Evolutionary conservation across 2,329 filamentous ascomycete genomes (phyloP).

Genomic region (Exophiala sideris): DNA sequence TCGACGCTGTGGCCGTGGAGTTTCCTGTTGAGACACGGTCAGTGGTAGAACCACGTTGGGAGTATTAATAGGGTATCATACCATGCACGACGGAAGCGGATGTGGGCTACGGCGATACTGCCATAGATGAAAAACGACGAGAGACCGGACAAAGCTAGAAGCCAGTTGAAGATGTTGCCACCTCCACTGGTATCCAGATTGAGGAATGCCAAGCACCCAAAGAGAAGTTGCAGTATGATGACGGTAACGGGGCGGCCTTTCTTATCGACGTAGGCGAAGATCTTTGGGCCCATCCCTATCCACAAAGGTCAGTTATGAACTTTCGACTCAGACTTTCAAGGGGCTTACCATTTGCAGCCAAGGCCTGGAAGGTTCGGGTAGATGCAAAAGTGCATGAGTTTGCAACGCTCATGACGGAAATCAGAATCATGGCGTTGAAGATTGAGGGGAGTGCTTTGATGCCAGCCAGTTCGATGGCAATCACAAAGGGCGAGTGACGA

Average conservation of each 20-base stretch:
- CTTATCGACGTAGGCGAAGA: slow-evolving; percentile 45
- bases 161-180: slow-evolving; percentile 58
- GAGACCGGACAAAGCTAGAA: slow-evolving; percentile 61
- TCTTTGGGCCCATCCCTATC: slow-evolving; percentile 40
- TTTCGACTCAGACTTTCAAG: too few species aligned
- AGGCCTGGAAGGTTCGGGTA: slow-evolving; percentile 55
- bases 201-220: slow-evolving; percentile 43
- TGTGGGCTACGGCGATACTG: slow-evolving; percentile 63
- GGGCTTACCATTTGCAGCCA: slow-evolving; percentile 38
- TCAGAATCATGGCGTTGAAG: slow-evolving; percentile 65
- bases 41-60: slow-evolving; percentile 62
- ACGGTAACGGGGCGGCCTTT: slow-evolving; percentile 43
- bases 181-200: slow-evolving; percentile 40
- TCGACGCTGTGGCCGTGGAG: slow-evolving; percentile 64
- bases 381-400: slow-evolving; percentile 57
- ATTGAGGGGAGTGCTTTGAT: slow-evolving; percentile 60
- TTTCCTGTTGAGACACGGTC: slow-evolving; percentile 58
- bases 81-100: slow-evolving; percentile 42
- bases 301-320: too few species aligned
- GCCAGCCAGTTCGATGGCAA: slow-evolving; percentile 59
- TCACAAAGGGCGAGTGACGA: slow-evolving; percentile 59
- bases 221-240: slow-evolving; percentile 36
- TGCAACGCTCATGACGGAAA: slow-evolving; percentile 58
- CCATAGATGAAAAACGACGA: slow-evolving; percentile 64
- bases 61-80: slow-evolving; percentile 60